Evolutionary conservation across 495 filamentous ascomycete genomes (phyloP), one percentile per base, ranked within the genome.

Genomic region (Daldinia vernicosa): DNA sequence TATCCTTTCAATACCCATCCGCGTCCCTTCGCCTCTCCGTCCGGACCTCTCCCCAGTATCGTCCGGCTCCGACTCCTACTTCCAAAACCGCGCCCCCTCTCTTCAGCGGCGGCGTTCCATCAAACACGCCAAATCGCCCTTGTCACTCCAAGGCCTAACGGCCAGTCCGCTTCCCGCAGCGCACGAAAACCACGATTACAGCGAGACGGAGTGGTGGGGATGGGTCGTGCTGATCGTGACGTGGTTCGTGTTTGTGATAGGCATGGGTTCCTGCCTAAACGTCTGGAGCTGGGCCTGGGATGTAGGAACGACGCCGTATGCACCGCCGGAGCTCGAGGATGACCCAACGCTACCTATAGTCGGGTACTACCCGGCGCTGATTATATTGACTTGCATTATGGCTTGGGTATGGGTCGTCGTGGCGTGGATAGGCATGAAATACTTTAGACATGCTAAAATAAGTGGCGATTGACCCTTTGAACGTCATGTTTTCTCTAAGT

Each of bases 221-320:
- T 98, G 93, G 92, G 89, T 97, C 1, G 90, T 99, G 4, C 83
- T 98, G 27, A 79, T 91, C 35, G 89, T 90, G 58, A 99, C 95
- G 1, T 99, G 95, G 95, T 78, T 94, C 27, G 93, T 97, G 27
- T 97, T 98, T 76, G 93, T 98, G 30, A 88, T 94, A 1, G 95
- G 95, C 27, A 98, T 98, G 90, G 95, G 95, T 30, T 94, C 91
- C 40, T 97, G 94, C 76, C 86, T 97, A 15, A 95, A 90, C n/a
- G 89, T 98, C n/a, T 99, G 95, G 95, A 95, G 89, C 78, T 99
- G 95, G 95, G 95, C 95, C 0, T 98, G 95, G 95, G 95, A 98
- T 82, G 95, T 98, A 6, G 94, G 93, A n/a, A 93, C 93, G 76
- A 97, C 93, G 17, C 94, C 94, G 0, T 94, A 96, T 76, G 94